A percentile compares a stretch with the other conserved stretches of the same genome.
phyloP scores from a whole-genome alignment of 352 stramenopile genomes.

The Paralagenidium karlingii region DNA sequence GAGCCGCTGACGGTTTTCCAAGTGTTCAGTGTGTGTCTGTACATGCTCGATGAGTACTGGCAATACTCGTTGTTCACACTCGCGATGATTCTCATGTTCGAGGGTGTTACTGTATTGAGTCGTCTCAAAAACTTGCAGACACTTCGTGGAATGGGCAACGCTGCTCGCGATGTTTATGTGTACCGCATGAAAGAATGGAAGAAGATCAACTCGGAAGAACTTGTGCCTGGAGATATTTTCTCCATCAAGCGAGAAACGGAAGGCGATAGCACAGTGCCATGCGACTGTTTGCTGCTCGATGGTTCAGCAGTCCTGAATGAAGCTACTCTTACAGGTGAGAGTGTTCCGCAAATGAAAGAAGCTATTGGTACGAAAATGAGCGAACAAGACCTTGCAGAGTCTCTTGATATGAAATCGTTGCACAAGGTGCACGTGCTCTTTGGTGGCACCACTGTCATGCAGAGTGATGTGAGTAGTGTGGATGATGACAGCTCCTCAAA shows the following conservation, averaged over 20 bases:
- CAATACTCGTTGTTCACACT: slow-evolving; percentile 99
- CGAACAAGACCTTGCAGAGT: slow-evolving; percentile 47
- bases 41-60: slow-evolving; percentile 99
- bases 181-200: slow-evolving; percentile 84
- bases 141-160: slow-evolving; percentile 89
- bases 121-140: slow-evolving; percentile 92
- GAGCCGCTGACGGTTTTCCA: slow-evolving; percentile 99
- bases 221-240: slow-evolving; percentile 91
- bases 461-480: slow-evolving; percentile 44
- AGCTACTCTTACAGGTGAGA: slow-evolving; percentile 97
- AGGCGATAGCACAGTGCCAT: slow-evolving; percentile 83
- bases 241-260: slow-evolving; percentile 86
- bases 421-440: slow-evolving; percentile 90
- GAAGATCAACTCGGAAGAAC: slow-evolving; percentile 61
- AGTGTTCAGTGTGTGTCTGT: slow-evolving; percentile 97
- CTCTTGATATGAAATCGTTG: slow-evolving; percentile 75
- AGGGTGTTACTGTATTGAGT: slow-evolving; percentile 92
- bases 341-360: slow-evolving; percentile 97
- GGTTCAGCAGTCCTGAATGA: slow-evolving; percentile 97
- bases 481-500: slow-evolving; percentile 8
- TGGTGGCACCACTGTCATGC: slow-evolving; percentile 87
- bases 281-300: slow-evolving; percentile 92
- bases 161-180: slow-evolving; percentile 78
- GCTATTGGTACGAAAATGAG: slow-evolving; percentile 72
- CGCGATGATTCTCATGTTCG: slow-evolving; percentile 97